These are phyloP conservation scores for Westerdykella sp. DNA, from an alignment of 2,329 filamentous ascomycete species.

Conservation along the genomic window DNA sequence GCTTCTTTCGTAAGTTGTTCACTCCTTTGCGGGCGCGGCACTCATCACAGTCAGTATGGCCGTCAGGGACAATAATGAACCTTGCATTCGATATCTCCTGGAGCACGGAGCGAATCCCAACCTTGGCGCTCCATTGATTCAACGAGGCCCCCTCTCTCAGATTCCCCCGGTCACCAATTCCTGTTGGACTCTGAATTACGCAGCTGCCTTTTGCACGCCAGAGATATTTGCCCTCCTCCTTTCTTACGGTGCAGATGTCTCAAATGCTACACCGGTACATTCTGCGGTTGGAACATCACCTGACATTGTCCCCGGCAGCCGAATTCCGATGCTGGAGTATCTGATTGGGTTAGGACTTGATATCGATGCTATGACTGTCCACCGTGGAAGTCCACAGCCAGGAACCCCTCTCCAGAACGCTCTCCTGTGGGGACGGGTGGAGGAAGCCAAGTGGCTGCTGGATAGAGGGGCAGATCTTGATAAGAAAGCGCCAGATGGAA, in stretches of 20 bases:
- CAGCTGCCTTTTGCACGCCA: conserved; percentile 2
- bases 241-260: conserved; percentile 2
- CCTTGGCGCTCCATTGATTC: not conserved
- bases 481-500: conserved; percentile 4
- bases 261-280: conserved; percentile 4
- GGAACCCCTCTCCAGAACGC: conserved; percentile 4
- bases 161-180: conserved; percentile 1
- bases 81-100: not conserved
- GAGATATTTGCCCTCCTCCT: conserved; percentile 7
- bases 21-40: not conserved
- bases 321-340: conserved; percentile 8
- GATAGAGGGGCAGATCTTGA: conserved; percentile 10
- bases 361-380: not conserved
- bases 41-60: not conserved
- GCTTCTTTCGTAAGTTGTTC: conserved; percentile 3
- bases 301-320: not conserved
- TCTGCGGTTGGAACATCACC: not conserved
- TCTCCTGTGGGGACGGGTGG: conserved; percentile 2
- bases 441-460: conserved; percentile 9
- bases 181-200: conserved; percentile 1
- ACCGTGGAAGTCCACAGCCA: not conserved
- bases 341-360: conserved; percentile 5
- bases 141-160: not conserved
- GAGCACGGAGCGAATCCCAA: conserved; percentile 2
- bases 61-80: conserved; percentile 1